Evolutionary conservation across 2,329 filamentous ascomycete species (phyloP).

Genomic region (Domatiomyces catenatus): DNA sequence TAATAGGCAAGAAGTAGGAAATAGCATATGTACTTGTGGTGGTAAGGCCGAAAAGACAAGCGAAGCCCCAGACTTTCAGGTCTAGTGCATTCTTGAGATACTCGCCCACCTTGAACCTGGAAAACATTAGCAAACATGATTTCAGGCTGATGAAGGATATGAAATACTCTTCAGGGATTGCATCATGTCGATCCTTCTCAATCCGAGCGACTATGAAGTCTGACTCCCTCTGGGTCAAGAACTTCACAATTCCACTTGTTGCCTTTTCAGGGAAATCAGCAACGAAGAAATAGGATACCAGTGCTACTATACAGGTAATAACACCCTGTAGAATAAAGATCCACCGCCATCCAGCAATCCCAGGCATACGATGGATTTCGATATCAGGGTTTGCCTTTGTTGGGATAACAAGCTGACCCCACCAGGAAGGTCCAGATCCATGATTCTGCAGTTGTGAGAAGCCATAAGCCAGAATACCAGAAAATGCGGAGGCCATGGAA

Average conservation of each 20-base stretch:
- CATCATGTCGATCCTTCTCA: conserved; percentile 39
- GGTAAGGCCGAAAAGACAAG: conserved; percentile 34
- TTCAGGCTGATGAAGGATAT: conserved; percentile 17
- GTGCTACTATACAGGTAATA: conserved; percentile 27
- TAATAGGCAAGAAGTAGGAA: conserved; percentile 65
- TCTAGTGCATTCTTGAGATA: conserved; percentile 36
- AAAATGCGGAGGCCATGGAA: conserved; percentile 29
- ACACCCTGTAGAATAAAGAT: conserved; percentile 15
- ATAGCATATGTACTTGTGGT: conserved; percentile 63
- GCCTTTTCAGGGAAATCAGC: conserved; percentile 27
- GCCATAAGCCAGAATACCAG: conserved; percentile 22
- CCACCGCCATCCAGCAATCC: conserved; percentile 15
- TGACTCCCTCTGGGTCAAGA: conserved; percentile 20
- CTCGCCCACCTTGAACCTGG: conserved; percentile 33
- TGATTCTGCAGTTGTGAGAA: conserved; percentile 24
- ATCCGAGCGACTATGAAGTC: conserved; percentile 30
- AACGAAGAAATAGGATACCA: conserved; percentile 28
- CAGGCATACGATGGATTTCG: conserved; percentile 1
- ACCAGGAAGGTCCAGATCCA: conserved; percentile 11
- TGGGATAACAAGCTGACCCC: conserved; percentile 15
- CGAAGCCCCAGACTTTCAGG: conserved; percentile 42
- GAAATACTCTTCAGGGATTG: conserved; percentile 27
- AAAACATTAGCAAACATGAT: not conserved
- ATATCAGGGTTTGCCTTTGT: conserved; percentile 9
- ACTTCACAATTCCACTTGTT: conserved; percentile 18